phyloP scores from a whole-genome alignment of 2,329 filamentous ascomycete species.

The Leptodontidium sp. region DNA sequence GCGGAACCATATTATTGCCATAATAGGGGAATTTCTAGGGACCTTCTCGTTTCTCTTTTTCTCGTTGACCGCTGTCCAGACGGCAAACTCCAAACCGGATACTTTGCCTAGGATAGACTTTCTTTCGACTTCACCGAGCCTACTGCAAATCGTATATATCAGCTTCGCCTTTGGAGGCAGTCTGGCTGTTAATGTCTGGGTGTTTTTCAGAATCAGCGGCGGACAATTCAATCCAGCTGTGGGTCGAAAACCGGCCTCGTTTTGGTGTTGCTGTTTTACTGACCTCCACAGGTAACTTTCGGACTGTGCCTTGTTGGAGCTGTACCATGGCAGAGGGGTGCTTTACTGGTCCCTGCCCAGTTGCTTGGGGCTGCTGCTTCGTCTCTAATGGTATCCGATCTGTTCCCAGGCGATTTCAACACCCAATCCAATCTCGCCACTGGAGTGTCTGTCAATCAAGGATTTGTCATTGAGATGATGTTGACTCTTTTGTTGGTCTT shows the following conservation, averaged over 20 bases:
- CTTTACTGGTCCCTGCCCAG: constrained; percentile 44
- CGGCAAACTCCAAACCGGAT: constrained; percentile 27
- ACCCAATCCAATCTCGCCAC: constrained; percentile 52
- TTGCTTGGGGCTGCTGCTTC: constrained; percentile 46
- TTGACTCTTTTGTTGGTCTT: constrained; percentile 56
- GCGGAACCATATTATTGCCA: constrained; percentile 49
- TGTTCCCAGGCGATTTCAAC: constrained; percentile 54
- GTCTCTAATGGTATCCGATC: constrained; percentile 50
- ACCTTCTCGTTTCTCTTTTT: constrained; percentile 51
- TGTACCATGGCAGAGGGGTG: constrained; percentile 42
- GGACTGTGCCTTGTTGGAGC: constrained; percentile 47
- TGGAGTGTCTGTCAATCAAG: constrained; percentile 51
- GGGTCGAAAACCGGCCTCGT: neutral
- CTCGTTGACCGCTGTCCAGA: constrained; percentile 39
- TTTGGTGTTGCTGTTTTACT: constrained; percentile 25
- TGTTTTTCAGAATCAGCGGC: constrained; percentile 61
- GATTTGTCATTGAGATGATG: constrained; percentile 57
- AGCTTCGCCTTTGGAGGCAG: constrained; percentile 47
- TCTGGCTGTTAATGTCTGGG: constrained; percentile 61
- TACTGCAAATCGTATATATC: constrained; percentile 48
- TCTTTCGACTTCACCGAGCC: constrained; percentile 45
- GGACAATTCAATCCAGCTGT: constrained; percentile 49
- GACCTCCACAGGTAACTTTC: constrained; percentile 44
- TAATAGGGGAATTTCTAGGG: constrained; percentile 57
- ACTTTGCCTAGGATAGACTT: constrained; percentile 2